phyloP scores from a whole-genome alignment of 352 stramenopile species.

The Globisporangium irregulare region DNA sequence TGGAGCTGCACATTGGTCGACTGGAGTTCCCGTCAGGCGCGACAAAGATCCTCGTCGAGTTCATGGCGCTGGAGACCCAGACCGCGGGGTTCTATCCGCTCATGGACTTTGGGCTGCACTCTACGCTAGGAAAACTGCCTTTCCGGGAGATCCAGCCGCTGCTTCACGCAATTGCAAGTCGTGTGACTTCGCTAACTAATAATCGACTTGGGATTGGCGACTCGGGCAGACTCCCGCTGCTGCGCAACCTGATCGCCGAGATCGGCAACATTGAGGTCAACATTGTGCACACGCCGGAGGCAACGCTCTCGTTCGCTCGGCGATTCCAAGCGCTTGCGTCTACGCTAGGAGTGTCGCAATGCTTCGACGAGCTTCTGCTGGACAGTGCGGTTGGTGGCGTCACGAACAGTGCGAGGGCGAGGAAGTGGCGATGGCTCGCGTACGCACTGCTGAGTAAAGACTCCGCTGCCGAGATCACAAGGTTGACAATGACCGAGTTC shows the following conservation, averaged over 20 bases:
- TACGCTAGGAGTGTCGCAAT: not conserved
- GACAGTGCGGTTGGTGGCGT: not conserved
- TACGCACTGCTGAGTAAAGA: not conserved
- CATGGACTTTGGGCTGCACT: not conserved
- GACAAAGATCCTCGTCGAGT: not conserved
- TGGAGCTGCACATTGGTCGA: constrained; percentile 10
- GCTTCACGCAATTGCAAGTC: too few species aligned
- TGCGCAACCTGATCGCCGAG: too few species aligned
- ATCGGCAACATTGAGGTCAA: too few species aligned
- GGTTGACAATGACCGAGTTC: not conserved
- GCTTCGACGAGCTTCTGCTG: not conserved
- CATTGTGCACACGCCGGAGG: not conserved
- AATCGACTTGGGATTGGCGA: too few species aligned
- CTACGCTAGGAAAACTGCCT: too few species aligned
- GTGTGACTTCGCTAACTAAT: too few species aligned
- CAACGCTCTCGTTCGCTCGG: too few species aligned
- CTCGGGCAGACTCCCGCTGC: too few species aligned
- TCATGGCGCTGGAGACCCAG: constrained; percentile 2
- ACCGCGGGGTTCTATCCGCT: constrained; percentile 1
- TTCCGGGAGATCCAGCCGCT: too few species aligned
- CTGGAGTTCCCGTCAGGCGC: not conserved
- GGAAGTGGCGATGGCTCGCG: not conserved
- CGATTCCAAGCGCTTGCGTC: too few species aligned
- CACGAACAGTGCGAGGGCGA: not conserved
- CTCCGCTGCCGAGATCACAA: not conserved